Percentiles rank a stretch among this genome's conserved stretches.
phyloP scores from a whole-genome alignment of 2,329 filamentous ascomycete species.

The Neonectria neomacrospora region DNA sequence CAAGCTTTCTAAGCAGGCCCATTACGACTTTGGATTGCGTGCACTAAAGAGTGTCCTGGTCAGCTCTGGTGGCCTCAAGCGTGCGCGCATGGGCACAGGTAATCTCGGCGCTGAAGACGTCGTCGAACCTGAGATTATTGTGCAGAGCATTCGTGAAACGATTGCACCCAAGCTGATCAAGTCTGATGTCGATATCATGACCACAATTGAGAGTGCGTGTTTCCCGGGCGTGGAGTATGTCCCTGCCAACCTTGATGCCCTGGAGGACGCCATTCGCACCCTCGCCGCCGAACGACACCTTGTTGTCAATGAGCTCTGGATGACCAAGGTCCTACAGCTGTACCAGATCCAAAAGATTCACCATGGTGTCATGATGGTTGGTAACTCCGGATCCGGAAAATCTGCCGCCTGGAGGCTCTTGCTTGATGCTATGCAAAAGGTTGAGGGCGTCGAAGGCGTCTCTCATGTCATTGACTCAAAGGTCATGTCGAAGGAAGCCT shows the following conservation, averaged over 20 bases:
- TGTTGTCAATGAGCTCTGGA: slow-evolving; percentile 93
- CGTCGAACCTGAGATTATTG: slow-evolving; percentile 95
- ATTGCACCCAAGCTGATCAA: slow-evolving; percentile 98
- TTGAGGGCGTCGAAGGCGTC: slow-evolving; percentile 92
- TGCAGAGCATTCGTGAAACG: slow-evolving; percentile 97
- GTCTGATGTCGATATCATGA: slow-evolving; percentile 89
- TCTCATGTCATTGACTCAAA: slow-evolving; percentile 99
- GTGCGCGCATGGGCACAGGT: slow-evolving; percentile 74
- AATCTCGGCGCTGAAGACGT: slow-evolving; percentile 73
- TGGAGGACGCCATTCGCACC: slow-evolving; percentile 83
- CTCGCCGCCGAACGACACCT: slow-evolving; percentile 87
- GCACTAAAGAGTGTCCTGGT: slow-evolving; percentile 98
- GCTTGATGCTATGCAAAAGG: slow-evolving; percentile 88
- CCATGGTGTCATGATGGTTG: slow-evolving; percentile 99
- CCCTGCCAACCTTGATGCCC: slow-evolving; percentile 82
- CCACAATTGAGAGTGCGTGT: slow-evolving; percentile 81
- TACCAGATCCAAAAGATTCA: slow-evolving; percentile 99
- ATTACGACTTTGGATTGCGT: slow-evolving; percentile 98
- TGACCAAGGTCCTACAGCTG: slow-evolving; percentile 95
- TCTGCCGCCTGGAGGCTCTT: slow-evolving; percentile 94
- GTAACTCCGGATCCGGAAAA: slow-evolving; percentile 96
- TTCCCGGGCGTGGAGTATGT: slow-evolving; percentile 96
- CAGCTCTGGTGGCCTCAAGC: slow-evolving; percentile 95
- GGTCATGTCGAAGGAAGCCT: slow-evolving; percentile 98
- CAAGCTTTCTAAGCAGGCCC: slow-evolving; percentile 91